Evolutionary conservation across 192 early-diverging fungal species (phyloP).

Genomic region (Umbelopsis isabellina): DNA sequence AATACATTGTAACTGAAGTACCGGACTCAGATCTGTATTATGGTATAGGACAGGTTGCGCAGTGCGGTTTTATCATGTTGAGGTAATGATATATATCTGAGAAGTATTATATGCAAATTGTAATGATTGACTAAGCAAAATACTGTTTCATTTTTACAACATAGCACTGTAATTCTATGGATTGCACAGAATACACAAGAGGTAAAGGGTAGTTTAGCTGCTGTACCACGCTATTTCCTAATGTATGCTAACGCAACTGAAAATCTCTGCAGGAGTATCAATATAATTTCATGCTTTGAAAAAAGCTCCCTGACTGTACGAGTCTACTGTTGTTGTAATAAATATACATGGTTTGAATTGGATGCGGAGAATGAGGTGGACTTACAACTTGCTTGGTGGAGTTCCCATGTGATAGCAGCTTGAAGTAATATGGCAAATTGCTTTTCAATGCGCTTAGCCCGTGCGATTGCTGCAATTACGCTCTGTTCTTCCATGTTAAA

Average conservation of each 20-base stretch:
- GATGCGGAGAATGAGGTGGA: too few species aligned
- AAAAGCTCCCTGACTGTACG: too few species aligned
- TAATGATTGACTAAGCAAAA: not conserved
- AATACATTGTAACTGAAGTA: slow-evolving; percentile 12
- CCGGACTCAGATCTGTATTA: slow-evolving; percentile 8
- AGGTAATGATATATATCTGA: not conserved
- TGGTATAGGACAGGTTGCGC: slow-evolving; percentile 12
- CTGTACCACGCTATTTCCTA: not conserved
- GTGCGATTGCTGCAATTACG: too few species aligned
- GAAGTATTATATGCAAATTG: too few species aligned
- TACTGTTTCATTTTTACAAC: not conserved
- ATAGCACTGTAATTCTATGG: slow-evolving; percentile 11
- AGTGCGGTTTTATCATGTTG: slow-evolving; percentile 12
- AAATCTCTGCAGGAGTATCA: slow-evolving; percentile 3
- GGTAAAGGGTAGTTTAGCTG: not conserved
- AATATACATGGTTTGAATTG: not conserved
- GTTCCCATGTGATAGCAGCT: too few species aligned
- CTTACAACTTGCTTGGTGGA: too few species aligned
- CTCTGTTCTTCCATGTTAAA: too few species aligned
- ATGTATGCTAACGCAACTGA: not conserved
- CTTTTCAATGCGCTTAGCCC: too few species aligned
- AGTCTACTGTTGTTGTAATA: too few species aligned
- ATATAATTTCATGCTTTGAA: slow-evolving; percentile 15
- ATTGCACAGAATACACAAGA: slow-evolving; percentile 22
- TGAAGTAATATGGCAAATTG: too few species aligned